A percentile compares a stretch with the other conserved stretches of the same genome.
Evolutionary conservation across 225 moss, liverwort and hornwort genomes (phyloP).

Genomic region (Bryoerythrophyllum caledonicum): DNA sequence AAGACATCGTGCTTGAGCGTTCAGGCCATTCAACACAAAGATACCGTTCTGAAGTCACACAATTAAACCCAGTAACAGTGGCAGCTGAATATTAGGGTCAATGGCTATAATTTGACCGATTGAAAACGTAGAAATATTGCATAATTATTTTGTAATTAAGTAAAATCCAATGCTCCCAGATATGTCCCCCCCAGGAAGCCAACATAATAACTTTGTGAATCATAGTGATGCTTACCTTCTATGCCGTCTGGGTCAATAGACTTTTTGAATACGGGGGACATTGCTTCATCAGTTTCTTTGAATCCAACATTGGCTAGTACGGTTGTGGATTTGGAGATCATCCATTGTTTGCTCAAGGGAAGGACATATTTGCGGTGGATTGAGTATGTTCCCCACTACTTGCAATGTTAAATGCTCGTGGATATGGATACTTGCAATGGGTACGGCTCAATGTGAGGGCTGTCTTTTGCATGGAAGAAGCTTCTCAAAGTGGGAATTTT

Average conservation of each 20-base stretch:
- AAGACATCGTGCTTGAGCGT: not conserved
- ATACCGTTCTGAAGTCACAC: not conserved
- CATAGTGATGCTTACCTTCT: conserved; percentile 1
- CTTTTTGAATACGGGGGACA: conserved; percentile 8
- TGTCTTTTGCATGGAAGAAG: not conserved
- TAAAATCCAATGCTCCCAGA: conserved; percentile 4
- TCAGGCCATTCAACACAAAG: not conserved
- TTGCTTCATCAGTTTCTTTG: not conserved
- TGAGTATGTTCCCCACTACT: conserved; percentile 30
- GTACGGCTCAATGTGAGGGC: not conserved
- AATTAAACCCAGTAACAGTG: not conserved
- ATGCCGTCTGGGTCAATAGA: not conserved
- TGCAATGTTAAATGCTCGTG: not conserved
- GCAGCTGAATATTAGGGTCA: not conserved
- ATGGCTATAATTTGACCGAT: not conserved
- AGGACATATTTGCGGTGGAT: conserved; percentile 19
- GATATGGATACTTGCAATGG: not conserved
- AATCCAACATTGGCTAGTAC: not conserved
- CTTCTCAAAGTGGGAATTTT: not conserved
- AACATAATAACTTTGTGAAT: not conserved
- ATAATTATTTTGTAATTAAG: not conserved
- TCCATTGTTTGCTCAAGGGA: not conserved
- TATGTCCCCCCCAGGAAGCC: conserved; percentile 5
- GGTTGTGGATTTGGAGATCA: not conserved
- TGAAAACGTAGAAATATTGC: not conserved